Percentiles rank a stretch among this genome's conserved stretches.
Evolutionary conservation across 1,284 basidiomycete genomes (phyloP).

Genomic region (Takashimella koratensis): DNA sequence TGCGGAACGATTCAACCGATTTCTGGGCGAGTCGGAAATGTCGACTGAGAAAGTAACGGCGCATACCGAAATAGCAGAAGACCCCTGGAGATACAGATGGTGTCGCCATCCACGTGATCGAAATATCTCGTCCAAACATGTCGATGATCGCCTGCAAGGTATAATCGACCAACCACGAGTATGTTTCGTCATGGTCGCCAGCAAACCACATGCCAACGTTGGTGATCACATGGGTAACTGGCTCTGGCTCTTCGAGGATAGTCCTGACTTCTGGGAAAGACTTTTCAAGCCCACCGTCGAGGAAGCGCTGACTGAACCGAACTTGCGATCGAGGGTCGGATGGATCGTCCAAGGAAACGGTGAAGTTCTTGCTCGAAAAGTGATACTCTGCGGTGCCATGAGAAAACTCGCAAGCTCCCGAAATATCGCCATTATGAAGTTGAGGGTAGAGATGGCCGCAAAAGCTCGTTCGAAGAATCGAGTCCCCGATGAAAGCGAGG

Average conservation of each 20-base stretch:
- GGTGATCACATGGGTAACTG: constrained; percentile 1
- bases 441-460: constrained; percentile 3
- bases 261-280: background rate
- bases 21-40: background rate
- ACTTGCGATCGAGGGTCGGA: background rate
- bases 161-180: background rate
- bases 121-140: background rate
- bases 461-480: constrained; percentile 1
- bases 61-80: background rate
- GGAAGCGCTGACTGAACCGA: background rate
- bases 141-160: background rate
- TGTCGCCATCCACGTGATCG: background rate
- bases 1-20: background rate
- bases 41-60: background rate
- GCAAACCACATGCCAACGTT: constrained; percentile 4
- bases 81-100: background rate
- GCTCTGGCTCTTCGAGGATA: background rate
- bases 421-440: background rate
- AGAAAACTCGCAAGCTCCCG: background rate
- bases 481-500: background rate
- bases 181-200: background rate
- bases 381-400: background rate
- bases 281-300: background rate
- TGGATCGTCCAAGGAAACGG: background rate
- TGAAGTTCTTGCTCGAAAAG: background rate